phyloP scores from a whole-genome alignment of 345 rosid species.

The Lenwebbia sp. region DNA sequence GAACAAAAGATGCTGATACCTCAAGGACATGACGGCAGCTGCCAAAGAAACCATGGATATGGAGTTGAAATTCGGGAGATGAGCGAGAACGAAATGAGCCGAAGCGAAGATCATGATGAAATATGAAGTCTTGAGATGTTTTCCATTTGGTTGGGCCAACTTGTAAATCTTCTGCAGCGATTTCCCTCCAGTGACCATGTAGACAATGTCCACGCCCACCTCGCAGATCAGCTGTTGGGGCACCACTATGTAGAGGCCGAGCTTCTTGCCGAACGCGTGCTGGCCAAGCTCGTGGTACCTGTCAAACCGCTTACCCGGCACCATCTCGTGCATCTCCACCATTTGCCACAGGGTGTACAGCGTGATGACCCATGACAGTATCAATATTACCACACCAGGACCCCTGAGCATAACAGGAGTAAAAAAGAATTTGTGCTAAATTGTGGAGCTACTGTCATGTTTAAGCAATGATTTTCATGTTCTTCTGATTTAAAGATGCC shows the following conservation, averaged over 20 bases:
- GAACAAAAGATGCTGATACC: conserved; percentile 13
- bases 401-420: conserved; percentile 22
- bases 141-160: conserved; percentile 12
- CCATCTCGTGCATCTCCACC: conserved; percentile 88
- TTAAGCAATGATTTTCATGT: not conserved
- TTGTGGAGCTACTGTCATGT: not conserved
- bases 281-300: conserved; percentile 78
- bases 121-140: conserved; percentile 33
- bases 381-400: conserved; percentile 34
- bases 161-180: conserved; percentile 48
- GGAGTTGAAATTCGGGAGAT: conserved; percentile 74
- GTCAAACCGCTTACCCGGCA: conserved; percentile 60
- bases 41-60: conserved; percentile 67
- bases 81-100: conserved; percentile 58
- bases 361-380: conserved; percentile 42
- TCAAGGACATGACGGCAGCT: conserved; percentile 75
- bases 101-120: conserved; percentile 71
- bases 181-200: conserved; percentile 80
- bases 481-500: not conserved
- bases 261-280: conserved; percentile 67
- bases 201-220: conserved; percentile 60
- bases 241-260: conserved; percentile 67
- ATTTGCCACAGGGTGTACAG: conserved; percentile 73
- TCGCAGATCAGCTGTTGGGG: conserved; percentile 67
- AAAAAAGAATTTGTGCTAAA: not conserved